Evolutionary conservation across 2,329 filamentous ascomycete genomes (phyloP).

Genomic region (Leptographium lundbergii): DNA sequence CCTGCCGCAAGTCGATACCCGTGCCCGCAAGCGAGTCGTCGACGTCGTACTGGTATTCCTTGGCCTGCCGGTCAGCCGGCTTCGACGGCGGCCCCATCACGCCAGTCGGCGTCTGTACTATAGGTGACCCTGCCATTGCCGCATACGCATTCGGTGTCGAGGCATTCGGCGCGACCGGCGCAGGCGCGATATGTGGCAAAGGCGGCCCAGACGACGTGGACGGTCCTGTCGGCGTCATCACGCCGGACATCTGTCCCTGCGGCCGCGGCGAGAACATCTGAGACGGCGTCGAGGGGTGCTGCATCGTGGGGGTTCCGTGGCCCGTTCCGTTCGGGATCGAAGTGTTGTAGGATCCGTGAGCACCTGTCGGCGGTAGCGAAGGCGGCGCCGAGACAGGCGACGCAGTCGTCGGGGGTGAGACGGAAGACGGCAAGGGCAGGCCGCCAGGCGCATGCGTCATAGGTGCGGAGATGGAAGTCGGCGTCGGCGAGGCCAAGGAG

Average conservation of each 20-base stretch:
- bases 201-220: constrained; percentile 7
- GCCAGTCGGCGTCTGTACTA: constrained; percentile 14
- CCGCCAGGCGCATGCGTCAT: background rate
- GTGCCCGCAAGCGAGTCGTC: constrained; percentile 76
- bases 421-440: constrained; percentile 48
- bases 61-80: constrained; percentile 48
- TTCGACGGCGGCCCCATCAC: constrained; percentile 48
- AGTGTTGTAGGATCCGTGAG: background rate
- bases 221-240: constrained; percentile 6
- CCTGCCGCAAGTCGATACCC: constrained; percentile 75
- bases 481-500: constrained; percentile 10
- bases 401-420: constrained; percentile 20
- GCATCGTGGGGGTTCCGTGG: background rate
- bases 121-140: constrained; percentile 3
- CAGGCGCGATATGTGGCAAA: constrained; percentile 5
- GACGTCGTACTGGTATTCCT: constrained; percentile 56
- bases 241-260: constrained; percentile 4
- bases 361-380: background rate
- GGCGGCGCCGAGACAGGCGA: constrained; percentile 5
- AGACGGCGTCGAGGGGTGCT: background rate
- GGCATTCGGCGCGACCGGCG: background rate
- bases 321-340: background rate
- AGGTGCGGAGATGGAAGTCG: constrained; percentile 9
- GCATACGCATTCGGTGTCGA: constrained; percentile 3
- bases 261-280: constrained; percentile 5